Base-by-base conservation (phyloP, 2,329 filamentous ascomycete genomes). In the Botrytis squamosa region DNA sequence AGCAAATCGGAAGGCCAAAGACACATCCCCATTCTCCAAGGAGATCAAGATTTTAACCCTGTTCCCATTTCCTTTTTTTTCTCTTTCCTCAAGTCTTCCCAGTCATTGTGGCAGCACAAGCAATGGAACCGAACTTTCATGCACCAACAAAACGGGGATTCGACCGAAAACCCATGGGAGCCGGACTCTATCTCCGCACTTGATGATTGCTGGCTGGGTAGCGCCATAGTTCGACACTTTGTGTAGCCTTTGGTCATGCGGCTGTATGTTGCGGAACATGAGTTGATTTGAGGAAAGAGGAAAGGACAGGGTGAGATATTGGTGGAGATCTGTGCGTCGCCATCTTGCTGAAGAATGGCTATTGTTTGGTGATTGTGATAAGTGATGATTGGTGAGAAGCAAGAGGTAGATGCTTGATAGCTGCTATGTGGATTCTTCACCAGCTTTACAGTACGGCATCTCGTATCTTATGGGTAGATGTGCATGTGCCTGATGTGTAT, bases 291-390 rank as follows among this genome's bases (percentile, higher is more conserved):
- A 25, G 52, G 18, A 57, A n/a, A 33, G 46, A 55, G 40, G 70
- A 72, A 55, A 25, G 65, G 49, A 68, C 49, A 57, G 65, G 63
- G 63, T 67, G 40, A 44, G 52, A 67, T 66, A 57, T 72, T 68
- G 63, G 52, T 59, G 63, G 70, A 59, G 63, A 68, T 72, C 70
- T 72, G 70, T 72, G 12, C 70, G 40, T 72, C 63, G 70, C 70
- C 70, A 72, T 72, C 70, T 72, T 60, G 63, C 63, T 72, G 63
- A 69, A 59, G 66, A 59, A 57, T 42, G 66, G 66, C 49, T 18
- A 33, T 57, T 57, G 49, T 59, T 57, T 57, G 66, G n/a, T 57
- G 20, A 12, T 69, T 57, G 4, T 33, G 49, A 69, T 33, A 40
- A 10, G 52, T 57, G 66, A 20, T 42, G 66, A 69, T 42, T 59